Base-by-base conservation (phyloP, 1,284 basidiomycete species). In the Cerioporus squamosus region DNA sequence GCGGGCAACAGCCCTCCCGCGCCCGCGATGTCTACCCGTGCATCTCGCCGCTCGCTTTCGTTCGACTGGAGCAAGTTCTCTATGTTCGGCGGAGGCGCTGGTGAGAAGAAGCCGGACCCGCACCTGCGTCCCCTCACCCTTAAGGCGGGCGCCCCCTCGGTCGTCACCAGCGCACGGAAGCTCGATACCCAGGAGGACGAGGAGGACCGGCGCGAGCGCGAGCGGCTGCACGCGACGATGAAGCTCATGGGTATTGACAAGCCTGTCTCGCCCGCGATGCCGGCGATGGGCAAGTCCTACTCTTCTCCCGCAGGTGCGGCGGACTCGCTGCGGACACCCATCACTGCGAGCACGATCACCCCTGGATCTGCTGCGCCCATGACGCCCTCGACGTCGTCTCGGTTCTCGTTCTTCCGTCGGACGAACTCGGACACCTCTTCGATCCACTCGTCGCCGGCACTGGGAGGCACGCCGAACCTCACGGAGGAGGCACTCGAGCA, bases 161-260 rank as follows among this genome's bases (percentile, higher is more conserved):
- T 86, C 14, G 33, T 36, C 38, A 81, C 83, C 5, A 74, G 79
- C 57, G 90, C 82, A n/a, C 81, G 90, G 51, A 93, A 91, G 72
- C 72, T 92, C 44, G 90, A 88, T 66, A 94, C 82, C 2, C 78
- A 84, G 42, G 94, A 97, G 74, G 94, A 95, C 67, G 94, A 96
- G 51, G 92, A 96, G 58, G 94, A 97, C 68, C 81, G 85, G 47
- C 82, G 82, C 59, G 94, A 95, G 73, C 81, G 94, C 57, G 93
- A 95, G 72, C 84, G 93, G 15, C 77, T 95, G 58, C 81, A 91
- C 67, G 93, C 94, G 12, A 91, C 91, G 12, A 90, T 96, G 88
- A 94, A 94, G 73, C 78, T 96, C 31, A 94, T 95, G 92, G 94
- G 94, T 9, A 91, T 95, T 57, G 86, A 93, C 51, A 78, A 77